Base-by-base conservation (phyloP, 371 early-diverging fungal species). In the Smittium culicis region DNA sequence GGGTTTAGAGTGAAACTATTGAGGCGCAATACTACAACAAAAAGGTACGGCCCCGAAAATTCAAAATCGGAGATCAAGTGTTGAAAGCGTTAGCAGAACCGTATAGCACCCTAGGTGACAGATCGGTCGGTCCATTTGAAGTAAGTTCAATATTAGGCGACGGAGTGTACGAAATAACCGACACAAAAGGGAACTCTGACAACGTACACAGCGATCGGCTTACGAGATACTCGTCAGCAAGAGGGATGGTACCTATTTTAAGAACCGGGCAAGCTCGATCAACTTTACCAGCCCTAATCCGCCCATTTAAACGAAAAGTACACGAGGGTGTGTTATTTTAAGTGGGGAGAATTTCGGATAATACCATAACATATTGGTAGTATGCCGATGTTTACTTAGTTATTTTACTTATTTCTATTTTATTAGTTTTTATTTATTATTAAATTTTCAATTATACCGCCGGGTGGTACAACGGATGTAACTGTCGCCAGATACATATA, bases 131-230 rank as follows among this genome's bases (percentile, higher is more conserved):
- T n/a, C 63, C 63, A 32, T 63, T 34, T 33, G 24, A n/a, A 63
- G 63, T 63, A 31, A n/a, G 2, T 2, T 33, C 5, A n/a, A 33
- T 30, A 14, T 31, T 63, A 35, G 35, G 34, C 2, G n/a, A 30
- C n/a, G 63, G 63, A 32, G 35, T 35, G 5, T 63, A 63, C 35
- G 63, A 34, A 32, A 63, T 63, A 27, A 30, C 63, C 28, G 63
- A 63, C 32, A 8, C 14, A 31, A 24, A 27, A 30, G 63, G 63
- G 8, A 63, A 63, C 34, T 24, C 34, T n/a, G 63, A 63, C 25
- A n/a, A 34, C 31, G 63, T 63, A 31, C 63, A 63, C 32, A 35
- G 63, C n/a, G 63, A 63, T n/a, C 63, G n/a, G n/a, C n/a, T 63
- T 5, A 63, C 31, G 25, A n/a, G 32, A 11, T 63, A 63, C 17